Evolutionary conservation across 164 flowering plant genomes (phyloP), one percentile per base, ranked within the genome.

Genomic region (Nymphaea thermarum): DNA sequence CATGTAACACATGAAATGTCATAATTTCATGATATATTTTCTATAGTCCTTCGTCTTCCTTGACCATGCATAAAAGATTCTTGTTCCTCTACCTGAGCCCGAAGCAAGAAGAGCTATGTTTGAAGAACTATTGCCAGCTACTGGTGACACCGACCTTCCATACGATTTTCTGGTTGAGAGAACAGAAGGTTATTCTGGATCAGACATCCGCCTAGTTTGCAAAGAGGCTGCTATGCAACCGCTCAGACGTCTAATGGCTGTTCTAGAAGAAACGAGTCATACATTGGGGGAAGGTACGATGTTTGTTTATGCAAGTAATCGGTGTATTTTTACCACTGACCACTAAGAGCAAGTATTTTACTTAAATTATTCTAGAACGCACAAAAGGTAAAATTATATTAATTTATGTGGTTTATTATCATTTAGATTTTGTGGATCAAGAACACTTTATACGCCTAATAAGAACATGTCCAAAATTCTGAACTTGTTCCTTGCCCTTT

Each of bases 151-250:
- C 68, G 43, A 74, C 43, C 83, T 95, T 73, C 91, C 95, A 17
- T 86, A 85, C 78, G 91, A 92, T 77, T 18, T 89, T 43, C 73
- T 95, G 74, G 88, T 93, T 41, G 97, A 90, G 43, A 83, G 55
- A 66, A 84, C 96, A 6, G 93, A 90, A 79, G 97, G 97, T 8
- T 95, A 76, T 76, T 95, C 99, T 5, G 99, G 99, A 74, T 95
- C 99, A 25, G 98, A 95, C 81, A 87, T 95, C 66, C 86, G 98
- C 59, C 74, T 95, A 66, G 76, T 95, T 3, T 92, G 98, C 82
- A 95, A 95, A 76, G 98, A 95, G 80, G 93, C 98, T 67, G 98
- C 99, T 47, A 93, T 95, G 99, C 99, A 95, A 75, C 99, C 99
- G 8, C 74, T 95, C 63, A 81, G 99, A 70, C 87, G 98, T 68